phyloP scores from a whole-genome alignment of 768 basidiomycete genomes.

The Termitomyces sp. region DNA sequence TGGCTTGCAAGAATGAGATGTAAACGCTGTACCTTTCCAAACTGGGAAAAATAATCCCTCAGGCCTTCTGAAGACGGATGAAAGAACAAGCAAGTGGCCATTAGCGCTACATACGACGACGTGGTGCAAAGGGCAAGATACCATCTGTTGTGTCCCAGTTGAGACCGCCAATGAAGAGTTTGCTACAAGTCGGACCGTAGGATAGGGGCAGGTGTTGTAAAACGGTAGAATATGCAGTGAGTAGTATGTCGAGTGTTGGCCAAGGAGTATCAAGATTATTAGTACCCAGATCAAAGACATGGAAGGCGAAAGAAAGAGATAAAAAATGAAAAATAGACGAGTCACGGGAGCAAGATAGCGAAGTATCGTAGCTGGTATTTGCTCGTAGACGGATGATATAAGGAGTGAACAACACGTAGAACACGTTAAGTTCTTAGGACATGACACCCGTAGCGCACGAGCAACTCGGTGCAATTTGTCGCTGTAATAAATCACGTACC shows the following conservation, averaged over 20 bases:
- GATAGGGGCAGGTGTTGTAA: constrained; percentile 18
- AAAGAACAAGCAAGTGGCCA: constrained; percentile 23
- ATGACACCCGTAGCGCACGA: neutral
- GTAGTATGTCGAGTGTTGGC: constrained; percentile 22
- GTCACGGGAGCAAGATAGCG: constrained; percentile 23
- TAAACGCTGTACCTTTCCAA: constrained; percentile 54
- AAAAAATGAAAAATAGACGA: constrained; percentile 10
- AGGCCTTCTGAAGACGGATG: constrained; percentile 42
- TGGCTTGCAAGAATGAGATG: neutral
- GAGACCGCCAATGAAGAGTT: constrained; percentile 88
- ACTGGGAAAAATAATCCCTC: constrained; percentile 72
- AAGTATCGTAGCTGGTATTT: constrained; percentile 28
- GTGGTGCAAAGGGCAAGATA: constrained; percentile 35
- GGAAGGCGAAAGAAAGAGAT: constrained; percentile 13
- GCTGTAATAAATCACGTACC: constrained; percentile 47
- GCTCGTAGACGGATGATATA: constrained; percentile 17
- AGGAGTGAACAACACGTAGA: constrained; percentile 6
- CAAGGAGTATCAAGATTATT: constrained; percentile 18
- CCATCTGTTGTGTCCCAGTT: constrained; percentile 93
- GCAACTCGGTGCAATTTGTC: neutral
- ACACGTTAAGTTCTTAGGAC: constrained; percentile 10
- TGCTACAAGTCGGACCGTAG: constrained; percentile 44
- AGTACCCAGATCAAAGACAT: constrained; percentile 19
- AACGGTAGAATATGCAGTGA: constrained; percentile 21
- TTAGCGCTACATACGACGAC: constrained; percentile 31